These are phyloP conservation scores for Fusarium scirpi DNA, from an alignment of 2,329 filamentous ascomycete species.

Conservation along the genomic window DNA sequence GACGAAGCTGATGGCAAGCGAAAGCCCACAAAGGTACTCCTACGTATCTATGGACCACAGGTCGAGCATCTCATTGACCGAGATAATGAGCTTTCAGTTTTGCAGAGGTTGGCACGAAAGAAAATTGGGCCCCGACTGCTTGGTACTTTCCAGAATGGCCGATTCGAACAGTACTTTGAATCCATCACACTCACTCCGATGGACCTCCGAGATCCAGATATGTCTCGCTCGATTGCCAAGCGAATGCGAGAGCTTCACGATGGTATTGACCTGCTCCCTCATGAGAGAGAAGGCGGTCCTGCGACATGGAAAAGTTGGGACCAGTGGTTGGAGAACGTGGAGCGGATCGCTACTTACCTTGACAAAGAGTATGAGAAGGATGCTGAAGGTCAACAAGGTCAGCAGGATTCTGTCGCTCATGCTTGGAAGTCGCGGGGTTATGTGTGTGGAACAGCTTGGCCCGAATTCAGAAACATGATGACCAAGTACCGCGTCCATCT, in stretches of 20 bases:
- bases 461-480: conserved; percentile 78
- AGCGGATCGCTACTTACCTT: conserved; percentile 67
- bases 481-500: conserved; percentile 82
- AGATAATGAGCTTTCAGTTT: conserved; percentile 87
- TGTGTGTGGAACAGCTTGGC: conserved; percentile 88
- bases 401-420: conserved; percentile 51
- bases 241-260: conserved; percentile 97
- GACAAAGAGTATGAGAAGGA: conserved; percentile 69
- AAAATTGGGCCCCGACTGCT: conserved; percentile 92
- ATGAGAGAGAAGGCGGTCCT: conserved; percentile 82
- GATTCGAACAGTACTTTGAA: conserved; percentile 95
- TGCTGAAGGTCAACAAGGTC: conserved; percentile 26
- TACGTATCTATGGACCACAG: conserved; percentile 94
- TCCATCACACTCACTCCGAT: conserved; percentile 81
- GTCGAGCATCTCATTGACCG: conserved; percentile 96
- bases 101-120: conserved; percentile 87
- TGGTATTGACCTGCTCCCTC: conserved; percentile 85
- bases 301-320: conserved; percentile 95
- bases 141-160: conserved; percentile 92
- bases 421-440: conserved; percentile 77
- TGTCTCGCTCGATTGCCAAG: conserved; percentile 93
- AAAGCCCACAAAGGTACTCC: conserved; percentile 75
- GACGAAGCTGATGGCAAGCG: conserved; percentile 56
- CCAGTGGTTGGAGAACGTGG: conserved; percentile 80
- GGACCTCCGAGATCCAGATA: conserved; percentile 83